Percentiles rank a stretch among this genome's conserved stretches.
These are phyloP conservation scores for Craterostigma plantagineum DNA, from an alignment of 257 asterid species.

Conservation along the genomic window DNA sequence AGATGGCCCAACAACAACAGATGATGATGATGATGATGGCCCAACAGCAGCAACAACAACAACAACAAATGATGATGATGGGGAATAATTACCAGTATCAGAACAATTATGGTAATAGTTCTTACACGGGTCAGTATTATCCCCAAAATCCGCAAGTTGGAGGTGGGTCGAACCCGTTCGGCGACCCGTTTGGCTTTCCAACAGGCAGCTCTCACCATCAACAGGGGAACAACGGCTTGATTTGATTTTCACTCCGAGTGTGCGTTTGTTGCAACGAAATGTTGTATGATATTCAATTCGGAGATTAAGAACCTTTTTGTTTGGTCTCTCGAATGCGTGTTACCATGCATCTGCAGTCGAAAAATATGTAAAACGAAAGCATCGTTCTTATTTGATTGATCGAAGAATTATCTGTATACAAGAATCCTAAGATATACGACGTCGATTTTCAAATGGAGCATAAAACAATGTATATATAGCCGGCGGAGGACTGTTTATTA, in stretches of 20 bases:
- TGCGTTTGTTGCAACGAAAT: no score
- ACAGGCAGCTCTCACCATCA: conserved; percentile 15
- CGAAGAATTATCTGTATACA: no score
- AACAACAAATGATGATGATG: conserved; percentile 10
- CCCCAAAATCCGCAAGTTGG: background rate
- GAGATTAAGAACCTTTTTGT: no score
- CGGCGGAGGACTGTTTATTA: conserved; percentile 14
- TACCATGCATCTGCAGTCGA: no score
- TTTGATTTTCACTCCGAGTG: conserved; percentile 9
- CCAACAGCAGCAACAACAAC: conserved; percentile 15
- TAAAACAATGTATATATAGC: conserved; percentile 11
- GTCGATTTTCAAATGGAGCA: conserved; percentile 1
- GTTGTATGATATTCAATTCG: no score
- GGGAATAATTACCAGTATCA: conserved; percentile 18
- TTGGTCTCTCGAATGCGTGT: no score
- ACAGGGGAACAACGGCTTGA: conserved; percentile 24
- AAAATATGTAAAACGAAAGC: no score
- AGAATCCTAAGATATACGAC: no score
- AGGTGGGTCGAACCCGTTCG: conserved; percentile 30
- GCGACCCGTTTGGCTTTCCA: conserved; percentile 33
- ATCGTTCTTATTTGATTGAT: background rate
- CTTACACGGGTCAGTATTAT: background rate
- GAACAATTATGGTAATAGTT: conserved; percentile 6
- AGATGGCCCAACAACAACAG: conserved; percentile 61
- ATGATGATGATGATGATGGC: conserved; percentile 10